A percentile compares a stretch with the other conserved stretches of the same genome.
Evolutionary conservation across 805 yeast genomes (phyloP).

Genomic region (Zygosaccharomyces lentus): DNA sequence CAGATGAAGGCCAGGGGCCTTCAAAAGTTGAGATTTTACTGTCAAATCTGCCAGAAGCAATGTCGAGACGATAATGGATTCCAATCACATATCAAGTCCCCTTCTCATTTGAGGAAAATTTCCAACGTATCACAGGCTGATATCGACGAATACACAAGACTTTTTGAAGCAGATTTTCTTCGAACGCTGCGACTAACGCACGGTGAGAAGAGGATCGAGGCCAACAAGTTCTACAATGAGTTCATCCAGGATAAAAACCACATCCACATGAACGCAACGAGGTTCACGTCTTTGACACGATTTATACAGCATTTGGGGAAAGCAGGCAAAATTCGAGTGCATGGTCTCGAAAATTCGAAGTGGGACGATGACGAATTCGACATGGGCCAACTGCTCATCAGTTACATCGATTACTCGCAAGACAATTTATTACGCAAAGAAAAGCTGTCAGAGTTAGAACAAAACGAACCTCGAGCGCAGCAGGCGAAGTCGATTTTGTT

Average conservation of each 20-base stretch:
- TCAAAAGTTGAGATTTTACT: conserved; percentile 80
- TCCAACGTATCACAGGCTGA: conserved; percentile 44
- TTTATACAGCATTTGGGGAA: conserved; percentile 61
- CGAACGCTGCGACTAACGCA: conserved; percentile 59
- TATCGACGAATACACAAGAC: conserved; percentile 54
- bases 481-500: conserved; percentile 41
- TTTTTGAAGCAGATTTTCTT: conserved; percentile 63
- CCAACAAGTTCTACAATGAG: conserved; percentile 87
- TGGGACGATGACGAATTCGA: conserved; percentile 34
- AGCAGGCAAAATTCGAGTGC: conserved; percentile 53
- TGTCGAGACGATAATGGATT: conserved; percentile 96
- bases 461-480: conserved; percentile 42
- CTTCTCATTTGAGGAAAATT: conserved; percentile 63
- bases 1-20: conserved; percentile 78
- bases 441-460: conserved; percentile 36
- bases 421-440: conserved; percentile 43
- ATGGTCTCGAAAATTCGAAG: conserved; percentile 29
- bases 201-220: conserved; percentile 75
- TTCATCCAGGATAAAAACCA: conserved; percentile 79
- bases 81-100: conserved; percentile 82
- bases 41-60: conserved; percentile 89
- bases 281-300: conserved; percentile 64
- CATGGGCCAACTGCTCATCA: conserved; percentile 41
- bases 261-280: conserved; percentile 86
- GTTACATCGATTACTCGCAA: conserved; percentile 54